Percentiles rank a stretch among this genome's conserved stretches.
These are phyloP conservation scores for Starmerella geochares DNA, from an alignment of 805 yeast species.

Conservation along the genomic window DNA sequence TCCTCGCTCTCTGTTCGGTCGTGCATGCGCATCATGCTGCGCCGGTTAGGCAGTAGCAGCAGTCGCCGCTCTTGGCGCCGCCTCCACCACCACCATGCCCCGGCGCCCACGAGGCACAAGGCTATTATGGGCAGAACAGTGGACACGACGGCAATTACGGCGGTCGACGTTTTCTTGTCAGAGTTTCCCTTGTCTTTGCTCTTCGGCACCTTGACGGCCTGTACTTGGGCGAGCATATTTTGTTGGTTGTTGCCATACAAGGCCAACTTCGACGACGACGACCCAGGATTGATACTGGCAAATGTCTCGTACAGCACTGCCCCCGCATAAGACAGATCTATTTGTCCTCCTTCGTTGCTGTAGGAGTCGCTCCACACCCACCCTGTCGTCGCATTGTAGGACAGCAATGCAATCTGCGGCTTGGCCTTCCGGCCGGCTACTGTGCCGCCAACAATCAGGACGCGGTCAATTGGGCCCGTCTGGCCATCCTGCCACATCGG, in stretches of 20 bases:
- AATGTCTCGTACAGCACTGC: background rate
- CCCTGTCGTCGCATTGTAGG: constrained; percentile 32
- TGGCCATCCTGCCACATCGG: constrained; percentile 39
- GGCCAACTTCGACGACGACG: background rate
- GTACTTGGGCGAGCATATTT: constrained; percentile 5
- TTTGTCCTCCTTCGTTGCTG: background rate
- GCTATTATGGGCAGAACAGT: constrained; percentile 38
- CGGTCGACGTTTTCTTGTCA: constrained; percentile 22
- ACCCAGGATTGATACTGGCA: background rate
- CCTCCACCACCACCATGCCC: constrained; percentile 27
- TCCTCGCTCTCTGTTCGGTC: constrained; percentile 6
- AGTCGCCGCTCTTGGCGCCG: constrained; percentile 24
- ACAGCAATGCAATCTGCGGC: constrained; percentile 39
- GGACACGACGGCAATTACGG: constrained; percentile 39
- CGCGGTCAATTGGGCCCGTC: constrained; percentile 20
- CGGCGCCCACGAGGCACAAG: constrained; percentile 32
- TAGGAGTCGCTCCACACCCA: constrained; percentile 37
- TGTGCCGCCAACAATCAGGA: constrained; percentile 56
- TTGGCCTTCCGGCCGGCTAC: constrained; percentile 33
- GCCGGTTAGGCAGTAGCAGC: constrained; percentile 19
- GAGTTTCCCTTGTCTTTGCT: constrained; percentile 18
- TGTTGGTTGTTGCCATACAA: constrained; percentile 1
- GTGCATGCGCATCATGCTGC: constrained; percentile 16
- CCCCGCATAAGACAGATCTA: constrained; percentile 4
- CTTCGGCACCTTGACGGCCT: constrained; percentile 12